Conservation (phyloP, 2,329 filamentous ascomycete genomes). For the Aspergillus brunneoviolaceus region DNA sequence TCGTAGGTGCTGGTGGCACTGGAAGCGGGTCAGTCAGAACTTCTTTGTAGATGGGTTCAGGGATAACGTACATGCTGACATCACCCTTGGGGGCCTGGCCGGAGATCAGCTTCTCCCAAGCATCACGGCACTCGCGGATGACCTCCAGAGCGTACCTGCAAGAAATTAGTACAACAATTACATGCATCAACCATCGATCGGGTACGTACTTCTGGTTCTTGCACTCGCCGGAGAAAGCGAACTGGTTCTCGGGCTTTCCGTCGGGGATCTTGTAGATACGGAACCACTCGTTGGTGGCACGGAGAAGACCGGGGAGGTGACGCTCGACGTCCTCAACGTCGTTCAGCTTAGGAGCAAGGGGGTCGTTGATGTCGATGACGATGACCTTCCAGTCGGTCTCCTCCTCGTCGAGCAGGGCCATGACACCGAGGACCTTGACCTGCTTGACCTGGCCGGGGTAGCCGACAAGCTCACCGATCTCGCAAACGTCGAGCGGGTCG, state of each 20-base stretch:
- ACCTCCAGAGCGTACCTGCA: constrained; percentile 87
- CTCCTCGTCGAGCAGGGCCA: constrained; percentile 98
- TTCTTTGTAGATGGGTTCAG: neutral
- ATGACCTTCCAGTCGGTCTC: constrained; percentile 99
- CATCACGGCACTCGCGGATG: constrained; percentile 91
- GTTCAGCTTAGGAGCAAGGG: constrained; percentile 92
- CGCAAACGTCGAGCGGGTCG: constrained; percentile 98
- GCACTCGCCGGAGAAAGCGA: constrained; percentile 99
- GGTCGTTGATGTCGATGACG: constrained; percentile 97
- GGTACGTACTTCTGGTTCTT: constrained; percentile 89
- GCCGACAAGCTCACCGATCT: constrained; percentile 97
- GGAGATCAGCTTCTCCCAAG: constrained; percentile 93
- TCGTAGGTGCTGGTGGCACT: constrained; percentile 78
- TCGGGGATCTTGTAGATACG: constrained; percentile 99
- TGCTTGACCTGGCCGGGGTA: constrained; percentile 98
- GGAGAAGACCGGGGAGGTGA: constrained; percentile 92
- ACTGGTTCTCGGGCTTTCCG: constrained; percentile 99
- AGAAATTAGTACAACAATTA: constrained; percentile 14
- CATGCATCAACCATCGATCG: neutral
- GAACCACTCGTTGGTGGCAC: constrained; percentile 99
- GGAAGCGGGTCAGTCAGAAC: neutral
- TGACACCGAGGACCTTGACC: constrained; percentile 99
- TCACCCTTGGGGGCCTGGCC: constrained; percentile 79
- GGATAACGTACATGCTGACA: constrained; percentile 71
- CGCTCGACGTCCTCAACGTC: constrained; percentile 99